phyloP scores from a whole-genome alignment of 495 filamentous ascomycete genomes.

The Aspergillus homomorphus region DNA sequence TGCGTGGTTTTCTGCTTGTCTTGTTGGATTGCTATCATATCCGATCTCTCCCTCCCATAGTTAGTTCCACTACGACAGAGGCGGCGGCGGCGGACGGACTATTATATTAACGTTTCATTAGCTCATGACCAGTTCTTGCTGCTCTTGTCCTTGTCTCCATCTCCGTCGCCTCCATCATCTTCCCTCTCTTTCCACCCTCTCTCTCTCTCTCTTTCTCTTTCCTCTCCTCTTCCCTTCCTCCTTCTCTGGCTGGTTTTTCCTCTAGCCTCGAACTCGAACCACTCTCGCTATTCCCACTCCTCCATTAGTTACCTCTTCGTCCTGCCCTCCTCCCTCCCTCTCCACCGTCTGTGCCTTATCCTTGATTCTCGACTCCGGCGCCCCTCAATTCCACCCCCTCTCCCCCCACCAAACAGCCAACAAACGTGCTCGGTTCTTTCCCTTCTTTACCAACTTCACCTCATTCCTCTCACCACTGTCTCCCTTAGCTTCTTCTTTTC shows the following conservation, averaged over 20 bases:
- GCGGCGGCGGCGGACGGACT: background rate
- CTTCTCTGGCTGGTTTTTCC: background rate
- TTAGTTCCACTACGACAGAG: background rate
- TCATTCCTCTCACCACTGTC: background rate
- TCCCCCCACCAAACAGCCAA: background rate
- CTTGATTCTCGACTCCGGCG: background rate
- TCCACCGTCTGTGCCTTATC: background rate
- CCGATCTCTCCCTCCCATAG: background rate
- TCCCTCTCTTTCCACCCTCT: background rate
- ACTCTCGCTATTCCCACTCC: background rate
- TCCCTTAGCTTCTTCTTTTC: background rate
- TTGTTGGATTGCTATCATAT: background rate
- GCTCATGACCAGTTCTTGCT: background rate
- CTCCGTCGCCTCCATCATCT: background rate
- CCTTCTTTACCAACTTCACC: background rate
- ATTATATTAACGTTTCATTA: background rate
- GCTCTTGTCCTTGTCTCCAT: background rate
- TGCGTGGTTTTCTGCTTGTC: background rate
- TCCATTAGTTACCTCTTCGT: background rate
- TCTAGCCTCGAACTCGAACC: background rate
- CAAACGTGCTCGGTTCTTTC: background rate
- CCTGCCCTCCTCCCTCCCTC: constrained; percentile 6
- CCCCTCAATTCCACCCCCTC: background rate
- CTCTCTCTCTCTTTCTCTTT: background rate
- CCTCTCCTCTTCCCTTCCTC: background rate